Evolutionary conservation across 2,329 filamentous ascomycete genomes (phyloP).

Genomic region (Alternaria rosae): DNA sequence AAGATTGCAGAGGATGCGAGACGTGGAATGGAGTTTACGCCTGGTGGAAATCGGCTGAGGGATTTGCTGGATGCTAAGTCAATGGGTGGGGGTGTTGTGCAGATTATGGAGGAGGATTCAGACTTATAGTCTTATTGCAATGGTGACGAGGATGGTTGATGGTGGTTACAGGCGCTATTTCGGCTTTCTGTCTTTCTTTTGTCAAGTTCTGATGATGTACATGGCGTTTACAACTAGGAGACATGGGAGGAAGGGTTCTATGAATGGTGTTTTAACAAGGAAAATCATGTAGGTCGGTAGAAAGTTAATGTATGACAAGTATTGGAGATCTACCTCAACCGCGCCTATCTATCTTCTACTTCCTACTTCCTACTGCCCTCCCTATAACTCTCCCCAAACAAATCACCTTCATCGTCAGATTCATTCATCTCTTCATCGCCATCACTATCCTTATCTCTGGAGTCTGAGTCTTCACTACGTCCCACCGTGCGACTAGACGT

Average conservation of each 20-base stretch:
- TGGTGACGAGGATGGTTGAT: not conserved
- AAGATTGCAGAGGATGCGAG: slow-evolving; percentile 32
- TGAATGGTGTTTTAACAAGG: not conserved
- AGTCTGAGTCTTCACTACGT: not conserved
- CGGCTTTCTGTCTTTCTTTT: not conserved
- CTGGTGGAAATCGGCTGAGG: slow-evolving; percentile 18
- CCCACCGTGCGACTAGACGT: not conserved
- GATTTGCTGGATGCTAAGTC: slow-evolving; percentile 18
- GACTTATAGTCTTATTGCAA: not conserved
- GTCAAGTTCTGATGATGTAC: not conserved
- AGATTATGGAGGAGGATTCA: not conserved
- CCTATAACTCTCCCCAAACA: not conserved
- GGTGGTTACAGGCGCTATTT: not conserved
- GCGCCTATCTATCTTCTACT: too few relatives aligned
- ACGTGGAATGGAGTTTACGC: slow-evolving; percentile 20
- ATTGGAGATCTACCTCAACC: not conserved
- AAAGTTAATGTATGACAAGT: not conserved
- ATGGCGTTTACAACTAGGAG: too few relatives aligned
- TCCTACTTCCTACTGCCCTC: not conserved
- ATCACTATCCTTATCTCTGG: not conserved
- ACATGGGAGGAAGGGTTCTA: too few relatives aligned
- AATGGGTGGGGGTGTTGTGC: not conserved
- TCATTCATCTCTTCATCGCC: not conserved
- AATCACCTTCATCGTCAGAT: not conserved
- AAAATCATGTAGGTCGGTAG: not conserved